These are phyloP conservation scores for Colletotrichum lindemuthianum DNA, from an alignment of 2,329 filamentous ascomycete genomes.

Conservation along the genomic window DNA sequence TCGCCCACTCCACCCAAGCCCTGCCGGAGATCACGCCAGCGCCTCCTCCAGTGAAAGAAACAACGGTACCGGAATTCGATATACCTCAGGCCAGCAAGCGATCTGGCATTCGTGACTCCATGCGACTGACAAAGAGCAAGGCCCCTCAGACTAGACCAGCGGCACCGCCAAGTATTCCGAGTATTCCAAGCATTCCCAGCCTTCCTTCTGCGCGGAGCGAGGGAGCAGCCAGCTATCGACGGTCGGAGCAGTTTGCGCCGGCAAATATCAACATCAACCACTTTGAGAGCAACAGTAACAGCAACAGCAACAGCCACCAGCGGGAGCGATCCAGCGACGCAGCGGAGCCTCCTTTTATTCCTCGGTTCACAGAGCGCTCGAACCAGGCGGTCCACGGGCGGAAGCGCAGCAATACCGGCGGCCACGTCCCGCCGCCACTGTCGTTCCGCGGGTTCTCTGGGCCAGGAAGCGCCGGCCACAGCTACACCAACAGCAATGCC, in stretches of 20 bases:
- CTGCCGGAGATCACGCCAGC: conserved; percentile 76
- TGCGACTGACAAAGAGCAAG: conserved; percentile 84
- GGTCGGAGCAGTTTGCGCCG: conserved; percentile 50
- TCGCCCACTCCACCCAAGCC: conserved; percentile 87
- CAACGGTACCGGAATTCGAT: conserved; percentile 63
- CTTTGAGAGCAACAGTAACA: conserved; percentile 19
- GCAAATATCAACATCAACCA: conserved; percentile 31
- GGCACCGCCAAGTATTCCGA: conserved; percentile 62
- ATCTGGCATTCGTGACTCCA: conserved; percentile 82
- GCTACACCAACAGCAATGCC: conserved; percentile 65
- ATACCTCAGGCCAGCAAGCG: conserved; percentile 60
- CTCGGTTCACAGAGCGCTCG: conserved; percentile 71
- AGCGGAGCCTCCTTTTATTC: conserved; percentile 77
- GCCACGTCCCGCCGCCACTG: conserved; percentile 74
- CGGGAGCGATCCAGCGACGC: conserved; percentile 66
- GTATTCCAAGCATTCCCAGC: conserved; percentile 55
- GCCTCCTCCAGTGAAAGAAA: conserved; percentile 58
- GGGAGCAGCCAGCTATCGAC: conserved; percentile 48
- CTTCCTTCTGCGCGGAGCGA: conserved; percentile 49
- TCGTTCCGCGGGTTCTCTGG: conserved; percentile 84
- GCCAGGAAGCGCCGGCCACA: conserved; percentile 56
- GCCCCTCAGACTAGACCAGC: conserved; percentile 50
- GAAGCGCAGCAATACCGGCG: conserved; percentile 90
- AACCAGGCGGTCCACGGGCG: conserved; percentile 71
- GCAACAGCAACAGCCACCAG: conserved; percentile 49